These are phyloP conservation scores for Saccharomyces hybrid DNA, from an alignment of 1,139 yeast species.

Conservation along the genomic window DNA sequence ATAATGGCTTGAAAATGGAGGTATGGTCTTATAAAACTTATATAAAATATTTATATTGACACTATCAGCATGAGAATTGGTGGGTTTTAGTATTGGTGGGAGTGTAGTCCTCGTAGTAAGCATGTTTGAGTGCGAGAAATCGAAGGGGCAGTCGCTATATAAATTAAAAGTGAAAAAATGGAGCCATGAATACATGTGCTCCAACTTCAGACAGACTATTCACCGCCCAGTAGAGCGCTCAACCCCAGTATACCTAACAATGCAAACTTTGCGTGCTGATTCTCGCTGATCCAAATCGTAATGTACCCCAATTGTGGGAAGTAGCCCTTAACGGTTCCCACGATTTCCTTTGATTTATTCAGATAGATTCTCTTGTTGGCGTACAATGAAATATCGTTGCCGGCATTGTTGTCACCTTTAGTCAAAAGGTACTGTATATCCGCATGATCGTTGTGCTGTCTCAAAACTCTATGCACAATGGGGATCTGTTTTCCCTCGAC, in stretches of 20 bases:
- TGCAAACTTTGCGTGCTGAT: constrained; percentile 33
- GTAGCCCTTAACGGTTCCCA: constrained; percentile 87
- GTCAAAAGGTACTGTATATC: constrained; percentile 70
- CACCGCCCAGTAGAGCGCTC: constrained; percentile 25
- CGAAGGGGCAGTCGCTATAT: not conserved
- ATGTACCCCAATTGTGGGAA: constrained; percentile 88
- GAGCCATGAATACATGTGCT: not conserved
- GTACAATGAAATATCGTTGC: constrained; percentile 82
- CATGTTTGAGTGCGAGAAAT: not conserved
- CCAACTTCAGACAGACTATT: constrained; percentile 5
- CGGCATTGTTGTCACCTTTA: constrained; percentile 93
- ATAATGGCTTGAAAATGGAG: too few species aligned
- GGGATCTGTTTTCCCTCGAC: constrained; percentile 76
- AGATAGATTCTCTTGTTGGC: constrained; percentile 69
- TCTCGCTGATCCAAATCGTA: constrained; percentile 88
- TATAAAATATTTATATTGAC: too few species aligned
- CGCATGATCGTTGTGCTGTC: constrained; percentile 40
- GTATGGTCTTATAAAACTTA: too few species aligned
- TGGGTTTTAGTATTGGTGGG: not conserved
- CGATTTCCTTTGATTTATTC: constrained; percentile 66
- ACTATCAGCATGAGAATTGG: too few species aligned
- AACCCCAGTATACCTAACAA: constrained; percentile 27
- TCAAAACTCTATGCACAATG: constrained; percentile 87
- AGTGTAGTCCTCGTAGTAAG: not conserved
- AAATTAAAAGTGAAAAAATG: not conserved